A percentile compares a stretch with the other conserved stretches of the same genome.
These are phyloP conservation scores for Gillenia trifoliata DNA, from an alignment of 306 rosid species.

Conservation along the genomic window DNA sequence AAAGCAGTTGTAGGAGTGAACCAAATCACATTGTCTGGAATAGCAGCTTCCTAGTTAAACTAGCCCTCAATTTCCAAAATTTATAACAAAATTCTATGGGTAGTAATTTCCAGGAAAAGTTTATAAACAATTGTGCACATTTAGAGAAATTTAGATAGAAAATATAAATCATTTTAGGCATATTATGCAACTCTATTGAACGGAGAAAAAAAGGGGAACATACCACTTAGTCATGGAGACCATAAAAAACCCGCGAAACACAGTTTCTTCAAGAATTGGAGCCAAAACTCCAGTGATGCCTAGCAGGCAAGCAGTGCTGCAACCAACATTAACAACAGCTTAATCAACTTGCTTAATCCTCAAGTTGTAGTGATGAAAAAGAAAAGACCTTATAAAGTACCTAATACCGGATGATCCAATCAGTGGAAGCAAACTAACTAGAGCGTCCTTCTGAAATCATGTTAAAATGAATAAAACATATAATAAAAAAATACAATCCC, in stretches of 20 bases:
- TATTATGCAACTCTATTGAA: not conserved
- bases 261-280: slow-evolving; percentile 91
- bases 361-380: not conserved
- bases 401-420: slow-evolving; percentile 87
- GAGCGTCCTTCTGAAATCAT: slow-evolving; percentile 87
- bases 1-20: not conserved
- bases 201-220: not conserved
- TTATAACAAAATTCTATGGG: not conserved
- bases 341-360: slow-evolving; percentile 8
- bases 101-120: not conserved
- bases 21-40: not conserved
- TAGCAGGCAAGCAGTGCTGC: slow-evolving; percentile 87
- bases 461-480: slow-evolving; percentile 9
- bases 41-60: not conserved
- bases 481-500: slow-evolving; percentile 12
- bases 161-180: not conserved
- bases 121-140: not conserved
- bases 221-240: slow-evolving; percentile 93
- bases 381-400: slow-evolving; percentile 32
- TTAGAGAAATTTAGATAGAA: not conserved
- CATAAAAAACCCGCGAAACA: slow-evolving; percentile 90
- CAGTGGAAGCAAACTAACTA: slow-evolving; percentile 84
- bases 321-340: slow-evolving; percentile 25
- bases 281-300: slow-evolving; percentile 91
- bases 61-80: not conserved